Conservation (phyloP, 2,329 filamentous ascomycete genomes). For the Scytalidium sp. region DNA sequence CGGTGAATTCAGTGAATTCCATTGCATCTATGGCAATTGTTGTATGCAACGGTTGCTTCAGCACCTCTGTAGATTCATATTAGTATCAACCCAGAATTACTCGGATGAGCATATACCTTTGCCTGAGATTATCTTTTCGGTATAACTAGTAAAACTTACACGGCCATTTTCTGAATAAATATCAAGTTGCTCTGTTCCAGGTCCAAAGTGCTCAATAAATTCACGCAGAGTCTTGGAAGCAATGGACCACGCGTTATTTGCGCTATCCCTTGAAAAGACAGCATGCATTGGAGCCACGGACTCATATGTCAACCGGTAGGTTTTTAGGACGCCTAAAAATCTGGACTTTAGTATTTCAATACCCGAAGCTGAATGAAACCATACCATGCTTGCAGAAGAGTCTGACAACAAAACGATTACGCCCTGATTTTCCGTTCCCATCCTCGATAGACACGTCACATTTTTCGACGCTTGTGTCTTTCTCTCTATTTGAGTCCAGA, state of each 20-base stretch:
- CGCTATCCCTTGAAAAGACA: conserved; percentile 65
- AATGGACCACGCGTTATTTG: conserved; percentile 70
- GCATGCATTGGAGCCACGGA: conserved; percentile 71
- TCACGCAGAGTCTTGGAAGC: conserved; percentile 69
- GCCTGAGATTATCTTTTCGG: conserved; percentile 71
- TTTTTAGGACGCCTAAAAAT: conserved; percentile 64
- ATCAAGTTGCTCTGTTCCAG: conserved; percentile 76
- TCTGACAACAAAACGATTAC: conserved; percentile 72
- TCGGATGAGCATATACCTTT: conserved; percentile 43
- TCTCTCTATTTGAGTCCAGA: conserved; percentile 59
- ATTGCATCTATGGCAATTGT: conserved; percentile 73
- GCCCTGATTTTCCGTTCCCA: conserved; percentile 54
- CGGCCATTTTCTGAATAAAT: conserved; percentile 68
- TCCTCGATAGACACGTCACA: conserved; percentile 76
- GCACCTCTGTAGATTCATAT: conserved; percentile 50
- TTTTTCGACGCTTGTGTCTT: conserved; percentile 67
- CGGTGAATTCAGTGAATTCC: conserved; percentile 72
- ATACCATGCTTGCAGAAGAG: conserved; percentile 71
- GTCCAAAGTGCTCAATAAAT: conserved; percentile 77
- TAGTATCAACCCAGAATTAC: conserved; percentile 2
- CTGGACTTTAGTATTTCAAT: conserved; percentile 6
- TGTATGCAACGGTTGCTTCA: conserved; percentile 78
- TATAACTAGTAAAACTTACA: conserved; percentile 77
- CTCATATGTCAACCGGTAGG: conserved; percentile 74
- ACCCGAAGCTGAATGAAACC: not conserved